These are phyloP conservation scores for Hyphopichia wangnamkhiaoensis DNA, from an alignment of 1,139 yeast species.

Conservation along the genomic window DNA sequence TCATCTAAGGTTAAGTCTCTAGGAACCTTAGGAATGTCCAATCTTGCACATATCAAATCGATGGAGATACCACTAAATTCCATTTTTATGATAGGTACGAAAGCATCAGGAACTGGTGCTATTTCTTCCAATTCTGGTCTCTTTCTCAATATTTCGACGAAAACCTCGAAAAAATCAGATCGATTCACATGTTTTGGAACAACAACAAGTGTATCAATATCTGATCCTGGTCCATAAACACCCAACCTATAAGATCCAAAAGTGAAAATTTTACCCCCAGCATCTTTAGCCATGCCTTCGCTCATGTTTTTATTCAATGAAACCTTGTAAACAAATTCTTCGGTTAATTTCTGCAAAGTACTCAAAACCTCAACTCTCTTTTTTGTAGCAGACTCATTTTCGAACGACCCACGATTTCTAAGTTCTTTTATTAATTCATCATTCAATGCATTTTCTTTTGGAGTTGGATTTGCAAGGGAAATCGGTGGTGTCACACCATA, in stretches of 20 bases:
- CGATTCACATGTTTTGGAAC: conserved; percentile 95
- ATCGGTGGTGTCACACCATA: conserved; percentile 93
- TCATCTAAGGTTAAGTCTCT: conserved; percentile 71
- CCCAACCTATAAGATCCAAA: conserved; percentile 94
- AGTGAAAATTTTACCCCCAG: conserved; percentile 95
- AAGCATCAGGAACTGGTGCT: conserved; percentile 93
- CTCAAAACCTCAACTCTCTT: conserved; percentile 76
- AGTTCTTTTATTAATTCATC: conserved; percentile 77
- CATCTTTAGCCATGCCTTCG: conserved; percentile 95
- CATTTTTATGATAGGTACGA: conserved; percentile 89
- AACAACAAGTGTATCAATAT: conserved; percentile 92
- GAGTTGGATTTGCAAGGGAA: conserved; percentile 79
- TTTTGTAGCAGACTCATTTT: conserved; percentile 75
- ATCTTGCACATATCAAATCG: conserved; percentile 81
- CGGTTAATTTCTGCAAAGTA: conserved; percentile 67
- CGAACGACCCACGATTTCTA: conserved; percentile 86
- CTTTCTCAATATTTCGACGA: conserved; percentile 62
- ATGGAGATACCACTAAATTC: conserved; percentile 87
- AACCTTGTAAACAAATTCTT: conserved; percentile 81
- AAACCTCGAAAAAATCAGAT: conserved; percentile 83
- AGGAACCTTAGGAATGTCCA: conserved; percentile 84
- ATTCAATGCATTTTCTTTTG: conserved; percentile 73
- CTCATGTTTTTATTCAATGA: conserved; percentile 85
- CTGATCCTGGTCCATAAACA: conserved; percentile 97
- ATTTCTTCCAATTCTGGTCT: conserved; percentile 87